Conservation (phyloP, 305 asterid genomes). For the Fraxinus baroniana region DNA sequence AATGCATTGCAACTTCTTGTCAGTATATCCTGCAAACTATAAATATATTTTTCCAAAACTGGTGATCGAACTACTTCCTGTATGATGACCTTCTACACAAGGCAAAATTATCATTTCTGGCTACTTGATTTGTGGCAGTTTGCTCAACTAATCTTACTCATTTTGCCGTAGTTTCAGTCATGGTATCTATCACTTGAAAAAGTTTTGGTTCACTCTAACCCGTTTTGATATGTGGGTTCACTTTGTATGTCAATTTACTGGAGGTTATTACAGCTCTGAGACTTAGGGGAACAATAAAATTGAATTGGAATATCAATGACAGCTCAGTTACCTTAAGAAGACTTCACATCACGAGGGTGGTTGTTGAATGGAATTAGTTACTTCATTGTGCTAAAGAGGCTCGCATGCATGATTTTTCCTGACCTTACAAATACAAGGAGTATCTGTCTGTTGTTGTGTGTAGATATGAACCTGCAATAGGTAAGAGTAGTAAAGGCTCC, state of each 20-base stretch:
- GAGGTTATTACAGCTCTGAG: not conserved
- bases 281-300: not conserved
- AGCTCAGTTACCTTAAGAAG: not conserved
- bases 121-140: not conserved
- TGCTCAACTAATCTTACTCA: not conserved
- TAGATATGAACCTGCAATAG: slow-evolving; percentile 3
- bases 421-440: not conserved
- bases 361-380: not conserved
- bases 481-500: not conserved
- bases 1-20: not conserved
- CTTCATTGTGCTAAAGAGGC: not conserved
- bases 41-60: not conserved
- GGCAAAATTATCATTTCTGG: not conserved
- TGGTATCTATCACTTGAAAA: not conserved
- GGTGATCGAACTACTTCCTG: not conserved
- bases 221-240: not conserved
- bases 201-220: not conserved
- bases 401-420: not conserved
- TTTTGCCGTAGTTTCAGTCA: not conserved
- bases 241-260: not conserved
- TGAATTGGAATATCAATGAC: not conserved
- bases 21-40: not conserved
- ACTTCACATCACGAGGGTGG: not conserved
- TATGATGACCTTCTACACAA: not conserved
- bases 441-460: not conserved